Evolutionary conservation across 345 rosid species (phyloP).

Genomic region (Turnera subulata): DNA sequence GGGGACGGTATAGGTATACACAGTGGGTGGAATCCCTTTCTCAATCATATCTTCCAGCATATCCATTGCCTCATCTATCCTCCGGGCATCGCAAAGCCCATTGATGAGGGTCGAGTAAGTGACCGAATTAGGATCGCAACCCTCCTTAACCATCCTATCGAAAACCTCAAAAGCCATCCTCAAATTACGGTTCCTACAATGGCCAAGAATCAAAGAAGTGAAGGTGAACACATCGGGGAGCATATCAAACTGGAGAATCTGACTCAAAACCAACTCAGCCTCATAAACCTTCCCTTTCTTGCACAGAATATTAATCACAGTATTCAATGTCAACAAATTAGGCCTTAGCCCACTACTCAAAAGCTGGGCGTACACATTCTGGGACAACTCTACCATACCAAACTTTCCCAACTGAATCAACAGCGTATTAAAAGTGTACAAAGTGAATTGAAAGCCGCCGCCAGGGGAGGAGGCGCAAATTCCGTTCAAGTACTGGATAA

Average conservation of each 20-base stretch:
- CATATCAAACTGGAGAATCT: constrained; percentile 42
- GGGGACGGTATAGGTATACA: constrained; percentile 48
- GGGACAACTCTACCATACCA: constrained; percentile 45
- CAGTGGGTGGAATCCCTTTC: constrained; percentile 49
- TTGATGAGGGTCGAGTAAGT: constrained; percentile 53
- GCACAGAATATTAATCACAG: constrained; percentile 53
- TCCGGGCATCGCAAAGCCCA: constrained; percentile 50
- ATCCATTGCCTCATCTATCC: constrained; percentile 50
- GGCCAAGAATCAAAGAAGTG: constrained; percentile 63
- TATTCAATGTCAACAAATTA: constrained; percentile 50
- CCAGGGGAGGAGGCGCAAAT: constrained; percentile 15
- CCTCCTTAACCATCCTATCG: constrained; percentile 48
- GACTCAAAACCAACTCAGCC: constrained; percentile 45
- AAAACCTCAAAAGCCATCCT: constrained; percentile 46
- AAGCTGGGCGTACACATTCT: constrained; percentile 35
- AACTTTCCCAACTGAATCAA: constrained; percentile 57
- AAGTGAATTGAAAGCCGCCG: constrained; percentile 34
- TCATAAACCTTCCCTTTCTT: constrained; percentile 47
- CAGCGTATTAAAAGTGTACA: constrained; percentile 54
- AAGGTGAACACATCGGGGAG: constrained; percentile 49
- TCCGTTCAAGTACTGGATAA: constrained; percentile 37
- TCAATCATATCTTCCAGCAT: constrained; percentile 51
- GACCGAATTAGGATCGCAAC: constrained; percentile 56
- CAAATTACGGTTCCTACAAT: constrained; percentile 48
- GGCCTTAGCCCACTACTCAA: constrained; percentile 46